phyloP scores from a whole-genome alignment of 208 protist species.

The Wallacemonas rigidus region DNA sequence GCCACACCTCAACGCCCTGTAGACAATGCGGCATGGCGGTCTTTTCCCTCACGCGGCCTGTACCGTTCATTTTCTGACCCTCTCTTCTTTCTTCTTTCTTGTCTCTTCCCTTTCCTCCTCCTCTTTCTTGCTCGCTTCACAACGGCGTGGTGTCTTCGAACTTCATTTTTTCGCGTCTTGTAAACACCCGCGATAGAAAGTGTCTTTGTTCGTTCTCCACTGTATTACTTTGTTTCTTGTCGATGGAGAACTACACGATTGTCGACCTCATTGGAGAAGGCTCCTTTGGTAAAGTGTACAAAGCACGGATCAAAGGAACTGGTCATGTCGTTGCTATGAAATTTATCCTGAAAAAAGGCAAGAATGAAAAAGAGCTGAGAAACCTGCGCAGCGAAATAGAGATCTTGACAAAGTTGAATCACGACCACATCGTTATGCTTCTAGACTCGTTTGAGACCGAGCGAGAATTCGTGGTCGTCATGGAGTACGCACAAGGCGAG shows the following conservation, averaged over 20 bases:
- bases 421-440: slow-evolving; percentile 97
- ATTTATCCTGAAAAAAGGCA: slow-evolving; percentile 96
- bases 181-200: neutral
- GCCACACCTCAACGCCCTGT: too few species aligned
- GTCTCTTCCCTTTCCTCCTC: neutral
- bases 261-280: slow-evolving; percentile 97
- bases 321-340: slow-evolving; percentile 98
- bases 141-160: neutral
- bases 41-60: too few species aligned
- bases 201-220: slow-evolving; percentile 3
- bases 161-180: too few species aligned
- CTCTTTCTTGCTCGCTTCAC: neutral
- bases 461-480: slow-evolving; percentile 93
- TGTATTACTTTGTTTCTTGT: slow-evolving; percentile 12
- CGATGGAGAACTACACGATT: slow-evolving; percentile 94
- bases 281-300: slow-evolving; percentile 99
- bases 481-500: slow-evolving; percentile 94
- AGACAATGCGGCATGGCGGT: too few species aligned
- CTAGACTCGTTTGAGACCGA: slow-evolving; percentile 97
- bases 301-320: slow-evolving; percentile 91
- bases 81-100: neutral
- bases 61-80: too few species aligned
- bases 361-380: slow-evolving; percentile 93
- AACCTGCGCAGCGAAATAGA: slow-evolving; percentile 95
- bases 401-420: slow-evolving; percentile 94